These are phyloP conservation scores for Neofusicoccum cordaticola DNA, from an alignment of 2,329 filamentous ascomycete species.

Conservation along the genomic window DNA sequence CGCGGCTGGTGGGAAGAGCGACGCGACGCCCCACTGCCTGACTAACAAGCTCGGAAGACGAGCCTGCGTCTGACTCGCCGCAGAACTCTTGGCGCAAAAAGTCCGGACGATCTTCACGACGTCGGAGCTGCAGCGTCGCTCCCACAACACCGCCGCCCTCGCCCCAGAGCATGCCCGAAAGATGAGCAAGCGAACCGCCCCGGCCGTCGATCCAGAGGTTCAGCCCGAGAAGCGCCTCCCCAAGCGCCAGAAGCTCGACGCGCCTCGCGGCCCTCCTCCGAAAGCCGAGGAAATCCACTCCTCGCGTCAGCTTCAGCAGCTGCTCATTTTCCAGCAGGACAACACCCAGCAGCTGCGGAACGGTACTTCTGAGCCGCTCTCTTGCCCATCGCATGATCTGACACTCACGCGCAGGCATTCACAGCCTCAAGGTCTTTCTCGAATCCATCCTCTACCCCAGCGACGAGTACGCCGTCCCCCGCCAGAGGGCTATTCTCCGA, in stretches of 20 bases:
- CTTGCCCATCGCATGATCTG: conserved; percentile 18
- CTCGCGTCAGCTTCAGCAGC: conserved; percentile 35
- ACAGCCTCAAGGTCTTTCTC: conserved; percentile 69
- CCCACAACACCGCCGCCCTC: neutral
- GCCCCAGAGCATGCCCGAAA: neutral
- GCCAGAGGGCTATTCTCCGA: conserved; percentile 59
- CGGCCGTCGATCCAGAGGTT: neutral
- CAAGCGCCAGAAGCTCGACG: conserved; percentile 33
- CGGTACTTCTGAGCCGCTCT: conserved; percentile 23
- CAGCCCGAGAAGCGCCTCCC: conserved; percentile 22
- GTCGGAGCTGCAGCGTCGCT: neutral
- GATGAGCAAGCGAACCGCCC: conserved; percentile 31
- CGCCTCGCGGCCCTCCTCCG: conserved; percentile 1
- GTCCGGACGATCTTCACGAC: conserved; percentile 8
- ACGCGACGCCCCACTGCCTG: neutral
- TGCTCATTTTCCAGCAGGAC: conserved; percentile 37
- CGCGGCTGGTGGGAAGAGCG: neutral
- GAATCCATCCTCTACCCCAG: conserved; percentile 59
- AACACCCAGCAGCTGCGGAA: conserved; percentile 29
- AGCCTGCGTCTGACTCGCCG: neutral
- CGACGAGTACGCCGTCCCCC: conserved; percentile 47
- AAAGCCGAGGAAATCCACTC: conserved; percentile 31
- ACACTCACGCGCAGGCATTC: conserved; percentile 50
- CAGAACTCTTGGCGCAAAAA: conserved; percentile 8
- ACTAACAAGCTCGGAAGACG: neutral